Base-by-base conservation (phyloP, 2,329 filamentous ascomycete species). In the Penicillium palitans region DNA sequence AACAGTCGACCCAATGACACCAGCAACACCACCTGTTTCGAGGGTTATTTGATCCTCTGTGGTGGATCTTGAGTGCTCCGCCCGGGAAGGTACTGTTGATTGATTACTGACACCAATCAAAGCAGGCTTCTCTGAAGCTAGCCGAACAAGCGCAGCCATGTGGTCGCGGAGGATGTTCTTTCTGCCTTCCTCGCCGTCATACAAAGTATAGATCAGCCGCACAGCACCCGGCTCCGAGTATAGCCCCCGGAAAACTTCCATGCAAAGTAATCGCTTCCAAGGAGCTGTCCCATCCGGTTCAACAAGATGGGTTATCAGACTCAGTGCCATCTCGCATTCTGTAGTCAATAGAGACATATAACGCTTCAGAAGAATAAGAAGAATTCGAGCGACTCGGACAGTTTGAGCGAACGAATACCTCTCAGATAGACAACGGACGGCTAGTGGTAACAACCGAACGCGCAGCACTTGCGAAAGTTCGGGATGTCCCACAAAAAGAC, bases 31-130 rank as follows among this genome's bases (percentile, higher is more conserved):
- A 53, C 90, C 91, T 27, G 92, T 90, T 75, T 98, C 93, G 8
- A 96, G 82, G 65, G 95, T 89, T n/a, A 90, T 90, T 74, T 93
- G 90, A 61, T 97, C 92, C 29, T 87, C 85, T 1, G 86, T 83
- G 4, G 80, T 78, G 41, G 85, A 84, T 50, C 81, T 80, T 42
- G 79, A 81, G 35, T 81, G 81, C 45, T 82, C 81, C 5, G 84
- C 83, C 9, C 83, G 82, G 0, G 84, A 83, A 6, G 95, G 92
- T 35, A 93, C 85, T 0, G 91, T 93, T 1, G 95, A 98, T 66
- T 96, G 91, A 61, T 90, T 88, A 5, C 93, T 89, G 3, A 98
- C 84, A 0, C 95, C 95, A 61, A 99, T 98, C 27, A 96, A 81
- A 0, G 85, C 80, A 1, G 95, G 95, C 69, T 92, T 96, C 71